Conservation (phyloP, 179 eudicot species). For the Beta lomatogona region DNA sequence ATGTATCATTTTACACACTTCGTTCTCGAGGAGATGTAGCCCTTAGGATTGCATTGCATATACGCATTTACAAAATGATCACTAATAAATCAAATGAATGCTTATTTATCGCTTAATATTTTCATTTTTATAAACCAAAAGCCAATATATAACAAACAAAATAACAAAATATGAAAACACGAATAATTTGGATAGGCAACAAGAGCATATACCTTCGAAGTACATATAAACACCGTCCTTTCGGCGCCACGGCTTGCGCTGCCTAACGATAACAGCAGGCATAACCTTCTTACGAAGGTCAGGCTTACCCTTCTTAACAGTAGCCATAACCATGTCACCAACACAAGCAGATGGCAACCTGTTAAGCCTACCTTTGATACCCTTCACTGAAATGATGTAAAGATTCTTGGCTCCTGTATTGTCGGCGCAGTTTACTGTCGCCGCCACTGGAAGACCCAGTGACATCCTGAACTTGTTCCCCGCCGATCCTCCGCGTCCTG, state of each 20-base stretch:
- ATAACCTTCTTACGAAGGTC: constrained; percentile 46
- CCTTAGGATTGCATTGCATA: no score
- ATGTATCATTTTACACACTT: no score
- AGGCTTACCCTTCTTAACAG: constrained; percentile 40
- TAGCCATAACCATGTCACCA: constrained; percentile 45
- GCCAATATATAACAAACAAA: neutral
- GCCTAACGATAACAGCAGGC: constrained; percentile 43
- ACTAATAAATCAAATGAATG: no score
- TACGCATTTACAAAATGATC: no score
- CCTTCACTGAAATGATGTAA: constrained; percentile 36
- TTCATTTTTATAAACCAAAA: neutral
- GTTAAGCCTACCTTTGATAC: constrained; percentile 37
- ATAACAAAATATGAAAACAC: neutral
- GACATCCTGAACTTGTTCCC: constrained; percentile 53
- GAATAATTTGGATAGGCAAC: neutral
- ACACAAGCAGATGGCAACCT: constrained; percentile 39
- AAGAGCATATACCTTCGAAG: constrained; percentile 35
- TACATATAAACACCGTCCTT: constrained; percentile 52
- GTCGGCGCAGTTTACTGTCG: constrained; percentile 40
- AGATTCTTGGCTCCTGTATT: constrained; percentile 40
- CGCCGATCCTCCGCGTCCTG: constrained; percentile 45
- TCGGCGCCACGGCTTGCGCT: constrained; percentile 48
- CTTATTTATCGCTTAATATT: no score
- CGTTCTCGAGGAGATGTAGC: no score
- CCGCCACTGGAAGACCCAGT: constrained; percentile 46